Conservation (phyloP, 1,284 basidiomycete genomes). For the Ganoderma lingzhi region DNA sequence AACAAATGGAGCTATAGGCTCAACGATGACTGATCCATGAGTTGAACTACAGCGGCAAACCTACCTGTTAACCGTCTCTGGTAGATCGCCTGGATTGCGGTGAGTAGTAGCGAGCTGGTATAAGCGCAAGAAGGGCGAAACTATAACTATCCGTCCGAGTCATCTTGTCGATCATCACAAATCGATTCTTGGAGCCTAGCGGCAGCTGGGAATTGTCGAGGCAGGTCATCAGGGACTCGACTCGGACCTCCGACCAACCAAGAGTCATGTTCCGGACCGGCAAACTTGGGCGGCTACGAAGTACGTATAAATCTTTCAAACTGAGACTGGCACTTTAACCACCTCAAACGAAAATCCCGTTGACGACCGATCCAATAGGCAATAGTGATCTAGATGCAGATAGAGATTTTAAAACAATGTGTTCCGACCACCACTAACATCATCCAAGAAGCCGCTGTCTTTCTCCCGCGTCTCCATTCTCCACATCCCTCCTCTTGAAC, state of each 20-base stretch:
- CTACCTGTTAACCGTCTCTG: neutral
- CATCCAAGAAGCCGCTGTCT: slow-evolving; percentile 36
- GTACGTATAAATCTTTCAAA: neutral
- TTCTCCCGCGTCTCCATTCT: slow-evolving; percentile 24
- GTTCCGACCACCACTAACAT: neutral
- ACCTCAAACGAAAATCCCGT: neutral
- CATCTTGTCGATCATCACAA: neutral
- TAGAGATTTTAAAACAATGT: neutral
- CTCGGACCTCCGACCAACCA: too few species aligned
- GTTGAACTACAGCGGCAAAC: neutral
- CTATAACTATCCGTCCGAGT: neutral
- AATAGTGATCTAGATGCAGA: neutral
- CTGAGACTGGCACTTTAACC: neutral
- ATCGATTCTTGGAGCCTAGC: neutral
- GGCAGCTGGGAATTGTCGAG: too few species aligned
- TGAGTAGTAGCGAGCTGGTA: neutral
- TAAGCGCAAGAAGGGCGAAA: neutral
- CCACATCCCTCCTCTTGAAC: slow-evolving; percentile 18
- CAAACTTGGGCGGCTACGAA: neutral
- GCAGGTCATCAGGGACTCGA: neutral
- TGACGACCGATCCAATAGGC: too few species aligned
- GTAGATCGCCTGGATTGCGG: neutral
- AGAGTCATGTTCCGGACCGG: neutral
- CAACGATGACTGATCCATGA: neutral
- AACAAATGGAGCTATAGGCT: neutral